Base-by-base conservation (phyloP, 208 protist species). In the Trypanosoma cruzi region DNA sequence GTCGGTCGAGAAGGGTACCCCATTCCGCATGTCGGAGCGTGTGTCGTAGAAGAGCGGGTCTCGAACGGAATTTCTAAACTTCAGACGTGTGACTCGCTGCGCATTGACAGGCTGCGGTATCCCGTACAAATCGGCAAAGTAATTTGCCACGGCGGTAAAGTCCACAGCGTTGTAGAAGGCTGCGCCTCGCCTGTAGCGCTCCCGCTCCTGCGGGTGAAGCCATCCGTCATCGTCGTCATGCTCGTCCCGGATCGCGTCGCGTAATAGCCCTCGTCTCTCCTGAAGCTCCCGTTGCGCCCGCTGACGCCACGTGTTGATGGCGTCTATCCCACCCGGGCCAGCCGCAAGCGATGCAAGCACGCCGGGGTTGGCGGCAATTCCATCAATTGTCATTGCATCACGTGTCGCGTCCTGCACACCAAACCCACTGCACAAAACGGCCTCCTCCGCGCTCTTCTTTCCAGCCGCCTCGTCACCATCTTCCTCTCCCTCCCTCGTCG, bases 31-130 rank as follows among this genome's bases (percentile, higher is more conserved):
- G 61, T 96, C 88, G 3, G 85, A 91, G 36, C 80, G 57, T 20
- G 72, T 85, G 73, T 96, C 88, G 58, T 87, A 93, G 55, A 96
- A 96, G 28, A 84, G 77, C 0, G 85, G 87, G 57, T 96, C 90
- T 11, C 85, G 81, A 29, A 91, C 82, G n/a, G 75, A 16, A 28
- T 84, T 75, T 44, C 81, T 86, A 62, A 92, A 91, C 55, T 87
- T 84, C n/a, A 61, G 34, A 46, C 83, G 78, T 1, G 70, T 53
- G 14, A 96, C 76, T 4, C 78, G 54, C 29, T 82, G 75, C 16
- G 88, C 88, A 65, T 93, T 83, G 13, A 81, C 59, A 0, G 90
- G 90, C 37, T 88, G 81, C 14, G 75, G 29, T 3, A 60, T 14
- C 0, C 90, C 90, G 61, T 93, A 92, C 20, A 60, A 56, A 67